Evolutionary conservation across 805 yeast genomes (phyloP), one percentile per base, ranked within the genome.

Genomic region (Yamadazyma tumulicola): DNA sequence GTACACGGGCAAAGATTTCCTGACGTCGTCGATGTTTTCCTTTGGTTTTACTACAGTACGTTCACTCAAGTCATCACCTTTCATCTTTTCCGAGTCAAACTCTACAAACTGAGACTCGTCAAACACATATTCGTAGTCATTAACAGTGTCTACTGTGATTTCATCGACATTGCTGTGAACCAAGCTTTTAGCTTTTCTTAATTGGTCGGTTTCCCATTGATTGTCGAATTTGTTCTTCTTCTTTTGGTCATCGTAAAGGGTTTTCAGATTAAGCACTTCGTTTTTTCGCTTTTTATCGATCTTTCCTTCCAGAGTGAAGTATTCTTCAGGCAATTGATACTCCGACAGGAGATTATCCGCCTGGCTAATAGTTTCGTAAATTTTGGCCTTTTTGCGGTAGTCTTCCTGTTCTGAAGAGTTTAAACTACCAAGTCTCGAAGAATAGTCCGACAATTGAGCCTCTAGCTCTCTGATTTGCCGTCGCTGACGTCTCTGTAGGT

Each of bases 1-100:
- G 48, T 68, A 87, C 1, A 88, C 95, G 0, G 97, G 97, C 12
- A 88, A 64, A 0, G 85, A 75, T 46, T 69, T 72, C 32, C 91
- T 59, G 1, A 77, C 74, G 17, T 75, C 73, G 5, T 64, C 68
- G 18, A 79, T 69, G 14, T 8, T 15, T 6, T 12, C 22, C 11
- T 21, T 11, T 9, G 9, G 10, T 18, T 20, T 15, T 4, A 6
- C 14, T 11, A 14, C 13, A 6, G 18, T 12, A 11, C 10, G 8
- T 8, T 26, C 31, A 29, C 13, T n/a, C 19, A 18, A 14, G 11
- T 22, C 28, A 12, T 32, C 37, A 5, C 26, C 26, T 11, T 32
- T 34, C 5, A 26, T 31, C 13, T 43, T 43, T 15, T 49, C 48
- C 4, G 47, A 42, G 8, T 52, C 54, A 38, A 54, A 57, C 16